phyloP scores from a whole-genome alignment of 176 grass and related monocot species.

The Olyra latifolia region DNA sequence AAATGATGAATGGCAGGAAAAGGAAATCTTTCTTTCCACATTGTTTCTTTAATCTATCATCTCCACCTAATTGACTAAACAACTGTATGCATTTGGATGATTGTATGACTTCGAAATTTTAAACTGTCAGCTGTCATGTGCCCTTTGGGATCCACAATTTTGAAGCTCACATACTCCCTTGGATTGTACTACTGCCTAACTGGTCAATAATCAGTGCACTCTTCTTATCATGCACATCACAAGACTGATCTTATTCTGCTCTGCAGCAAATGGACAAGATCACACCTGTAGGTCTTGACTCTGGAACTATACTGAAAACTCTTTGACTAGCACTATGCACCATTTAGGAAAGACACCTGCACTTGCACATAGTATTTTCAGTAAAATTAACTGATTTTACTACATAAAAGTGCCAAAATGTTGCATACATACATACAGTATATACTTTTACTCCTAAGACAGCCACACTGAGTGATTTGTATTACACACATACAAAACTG shows the following conservation, averaged over 20 bases:
- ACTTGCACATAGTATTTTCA: background rate
- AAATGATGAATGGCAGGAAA: background rate
- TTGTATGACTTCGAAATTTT: constrained; percentile 29
- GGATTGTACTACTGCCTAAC: constrained; percentile 22
- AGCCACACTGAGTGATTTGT: too few species aligned
- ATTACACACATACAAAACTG: background rate
- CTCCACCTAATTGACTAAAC: constrained; percentile 28
- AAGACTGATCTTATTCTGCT: constrained; percentile 21
- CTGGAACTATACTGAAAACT: background rate
- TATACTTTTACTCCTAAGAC: background rate
- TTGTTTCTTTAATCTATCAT: constrained; percentile 25
- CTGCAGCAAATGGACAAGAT: constrained; percentile 32
- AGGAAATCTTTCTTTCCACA: background rate
- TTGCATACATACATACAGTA: background rate
- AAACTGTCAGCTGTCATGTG: constrained; percentile 21
- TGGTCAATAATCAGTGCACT: constrained; percentile 29
- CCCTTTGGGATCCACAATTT: constrained; percentile 27
- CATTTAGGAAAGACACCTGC: background rate
- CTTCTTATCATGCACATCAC: constrained; percentile 28
- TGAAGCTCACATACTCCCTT: constrained; percentile 17
- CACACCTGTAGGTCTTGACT: background rate
- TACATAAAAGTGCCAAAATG: background rate
- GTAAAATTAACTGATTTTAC: constrained; percentile 9
- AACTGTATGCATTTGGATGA: constrained; percentile 13
- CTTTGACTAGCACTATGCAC: constrained; percentile 15